Evolutionary conservation across 805 yeast species (phyloP), one percentile per base, ranked within the genome.

Genomic region (Metschnikowia dekortorum): DNA sequence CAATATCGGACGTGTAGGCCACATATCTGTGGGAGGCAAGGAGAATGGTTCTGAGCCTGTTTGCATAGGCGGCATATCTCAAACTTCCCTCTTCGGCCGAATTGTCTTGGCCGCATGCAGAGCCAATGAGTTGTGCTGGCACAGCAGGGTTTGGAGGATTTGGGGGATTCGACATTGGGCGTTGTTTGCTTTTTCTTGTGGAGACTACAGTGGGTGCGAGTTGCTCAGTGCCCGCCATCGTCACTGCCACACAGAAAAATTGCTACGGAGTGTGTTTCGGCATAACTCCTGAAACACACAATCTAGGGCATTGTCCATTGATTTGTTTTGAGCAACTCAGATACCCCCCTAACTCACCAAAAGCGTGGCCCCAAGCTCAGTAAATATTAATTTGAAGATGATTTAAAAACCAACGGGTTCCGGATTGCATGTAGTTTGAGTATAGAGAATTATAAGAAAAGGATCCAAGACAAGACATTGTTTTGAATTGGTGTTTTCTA

Each of bases 1-100:
- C 96, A 58, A 87, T 82, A 63, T 87, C 96, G 0, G 91, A 85
- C 2, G 95, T 87, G 67, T 88, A 87, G 1, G 96, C 96, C 28
- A 87, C 88, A 61, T 87, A 88, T 59, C 95, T 70, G 62, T 85
- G 92, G 13, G 91, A 80, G 6, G 94, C 89, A 46, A 75, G 58
- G 44, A 86, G 71, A 52, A 87, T 83, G 8, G 90, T 85, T 63
- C 90, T 73, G 43, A 85, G 62, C 60, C 95, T 70, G 64, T 83
- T 83, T 53, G 91, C 90, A 65, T 87, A 87, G 8, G 92, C 95
- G 4, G 92, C 89, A 62, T 87, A 87, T 76, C 95, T 81, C 43
- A 85, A 63, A 46, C 46, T 53, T 8, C 66, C 62, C 43, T 57
- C 58, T 8, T 58, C 61, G 11, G 57, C 58, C 18, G 58, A 58